Evolutionary conservation across 192 early-diverging fungal genomes (phyloP), one percentile per base, ranked within the genome.

Genomic region (Backusella parvicylindrica): DNA sequence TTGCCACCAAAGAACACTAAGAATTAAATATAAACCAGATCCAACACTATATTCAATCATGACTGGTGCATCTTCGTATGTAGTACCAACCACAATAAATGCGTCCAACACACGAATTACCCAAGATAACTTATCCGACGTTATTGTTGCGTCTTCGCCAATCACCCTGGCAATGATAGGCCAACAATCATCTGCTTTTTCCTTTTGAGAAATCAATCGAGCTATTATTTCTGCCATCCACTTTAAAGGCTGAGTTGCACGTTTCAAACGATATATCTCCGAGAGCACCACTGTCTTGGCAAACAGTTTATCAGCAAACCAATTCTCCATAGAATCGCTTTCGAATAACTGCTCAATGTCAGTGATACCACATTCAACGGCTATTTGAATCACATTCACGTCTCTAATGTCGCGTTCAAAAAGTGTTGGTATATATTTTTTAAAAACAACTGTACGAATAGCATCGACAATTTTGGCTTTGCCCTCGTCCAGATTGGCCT

Each of bases 51-150:
- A 15, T 12, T 40, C 40, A 38, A 38, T 50, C 18, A 31, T 21
- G 35, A 31, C 66, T 31, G n/a, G 23, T 35, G 26, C 56, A 6
- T 60, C 49, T 11, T 63, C 23, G 15, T 67, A 16, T 5, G 47
- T 56, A 35, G 73, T 75, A 26, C 66, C 77, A 28, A 82, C 28
- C 7, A 89, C 75, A n/a, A 89, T 84, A 26, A 89, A 50, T 4
- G 85, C 69, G 75, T 89, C 85, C 38, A 89, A 69, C 3, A 87
- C 76, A 28, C 84, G 75, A 30, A 86, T 73, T 0, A 89, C 40
- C 85, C 86, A 86, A 40, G 78, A 71, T 33, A 84, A 21, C 1
- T 78, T 53, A 15, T 78, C 66, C 68, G 40, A 4, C 36, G 47
- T 64, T 77, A 74, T 23, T 53, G 63, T 16, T 37, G 37, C n/a